A percentile compares a stretch with the other conserved stretches of the same genome.
These are phyloP conservation scores for Plasmodium reichenowi DNA, from an alignment of 169 alveolate genomes.

Conservation along the genomic window DNA sequence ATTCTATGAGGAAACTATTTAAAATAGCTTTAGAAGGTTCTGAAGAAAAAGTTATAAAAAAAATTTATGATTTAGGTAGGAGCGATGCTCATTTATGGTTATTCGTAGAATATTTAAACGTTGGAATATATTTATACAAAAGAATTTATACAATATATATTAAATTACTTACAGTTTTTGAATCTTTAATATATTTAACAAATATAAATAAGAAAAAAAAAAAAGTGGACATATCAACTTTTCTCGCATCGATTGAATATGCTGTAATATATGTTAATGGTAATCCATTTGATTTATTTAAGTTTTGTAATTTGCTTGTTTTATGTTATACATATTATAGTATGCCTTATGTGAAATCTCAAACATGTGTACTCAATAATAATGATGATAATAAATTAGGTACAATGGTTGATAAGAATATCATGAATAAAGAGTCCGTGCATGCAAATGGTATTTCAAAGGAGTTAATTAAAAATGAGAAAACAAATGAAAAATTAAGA, in stretches of 20 bases:
- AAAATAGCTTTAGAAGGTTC: constrained; percentile 59
- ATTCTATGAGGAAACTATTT: constrained; percentile 58
- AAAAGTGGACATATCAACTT: not conserved
- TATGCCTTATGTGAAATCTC: not conserved
- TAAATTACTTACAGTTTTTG: constrained; percentile 31
- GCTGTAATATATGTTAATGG: constrained; percentile 35
- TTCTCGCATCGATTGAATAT: constrained; percentile 15
- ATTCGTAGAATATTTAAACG: constrained; percentile 44
- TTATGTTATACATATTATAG: not conserved
- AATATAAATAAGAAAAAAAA: constrained; percentile 31
- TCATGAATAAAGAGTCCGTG: not conserved
- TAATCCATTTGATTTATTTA: constrained; percentile 19
- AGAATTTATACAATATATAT: constrained; percentile 40
- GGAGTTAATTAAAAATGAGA: not conserved
- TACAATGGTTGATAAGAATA: not conserved
- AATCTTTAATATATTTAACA: constrained; percentile 44
- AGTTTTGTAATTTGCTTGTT: constrained; percentile 38
- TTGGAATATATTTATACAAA: constrained; percentile 47
- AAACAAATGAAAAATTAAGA: not conserved
- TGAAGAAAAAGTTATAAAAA: constrained; percentile 25
- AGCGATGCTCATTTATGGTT: constrained; percentile 73
- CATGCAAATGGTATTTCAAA: not conserved
- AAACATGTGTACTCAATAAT: not conserved
- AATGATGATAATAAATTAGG: not conserved
- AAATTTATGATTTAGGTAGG: constrained; percentile 61